Base-by-base conservation (phyloP, 192 early-diverging fungal species). In the Coemansia sp. region DNA sequence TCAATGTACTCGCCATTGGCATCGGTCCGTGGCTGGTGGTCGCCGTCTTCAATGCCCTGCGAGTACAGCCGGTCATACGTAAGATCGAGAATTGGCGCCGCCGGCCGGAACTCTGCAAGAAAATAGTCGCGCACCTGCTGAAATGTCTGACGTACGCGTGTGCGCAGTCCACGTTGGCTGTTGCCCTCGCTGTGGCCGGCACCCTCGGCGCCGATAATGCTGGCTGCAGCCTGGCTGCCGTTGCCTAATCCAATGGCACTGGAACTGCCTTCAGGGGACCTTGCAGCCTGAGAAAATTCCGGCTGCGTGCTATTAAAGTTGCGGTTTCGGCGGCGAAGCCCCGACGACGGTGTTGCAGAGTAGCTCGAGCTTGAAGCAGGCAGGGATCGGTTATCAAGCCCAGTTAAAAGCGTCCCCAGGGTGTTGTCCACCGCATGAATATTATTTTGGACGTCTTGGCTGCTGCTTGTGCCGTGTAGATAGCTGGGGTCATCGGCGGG, bases 21-120 rank as follows among this genome's bases (percentile, higher is more conserved):
- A 33, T 64, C 42, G 10, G 25, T 40, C 14, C 24, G 50, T 21
- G 16, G 32, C 21, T 44, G 40, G 4, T 31, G n/a, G n/a, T n/a
- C n/a, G n/a, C n/a, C 27, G 6, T 58, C 58, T 5, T 66, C 58
- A 12, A 58, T 46, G 47, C 67, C 64, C 47, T 77, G 73, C 44
- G 73, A 66, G 47, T 77, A 77, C 51, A 69, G 29, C 7, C 57
- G 63, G 32, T 77, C 73, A 53, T 77, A 77, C 1, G 73, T 77
- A 38, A 77, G 67, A 47, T 77, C 73, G n/a, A 76, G 67, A 32
- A 76, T 76, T 0, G 73, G 73, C 4, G 59, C 58, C 1, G 73
- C 73, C 3, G 73, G 73, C 0, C 67, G 40, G 42, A 76, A 76
- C 51, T 76, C 73, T 0, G 73, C 73, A 55, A 76, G 10, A 24